Percentiles rank a stretch among this genome's conserved stretches.
phyloP scores from a whole-genome alignment of 345 rosid species.

The Citrus cavaleriei region DNA sequence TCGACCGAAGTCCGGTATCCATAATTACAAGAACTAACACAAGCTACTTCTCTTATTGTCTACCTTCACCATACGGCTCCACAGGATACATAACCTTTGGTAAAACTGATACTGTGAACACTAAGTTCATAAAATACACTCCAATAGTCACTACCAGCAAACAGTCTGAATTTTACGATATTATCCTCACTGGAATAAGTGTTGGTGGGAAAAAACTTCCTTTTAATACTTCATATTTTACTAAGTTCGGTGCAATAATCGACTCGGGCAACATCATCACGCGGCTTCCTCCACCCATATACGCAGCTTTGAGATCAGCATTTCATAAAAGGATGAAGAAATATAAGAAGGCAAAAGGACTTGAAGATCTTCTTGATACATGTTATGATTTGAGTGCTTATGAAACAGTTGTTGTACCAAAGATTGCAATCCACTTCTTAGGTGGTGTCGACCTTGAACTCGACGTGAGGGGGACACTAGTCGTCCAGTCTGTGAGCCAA shows the following conservation, averaged over 20 bases:
- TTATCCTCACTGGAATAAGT: constrained; percentile 13
- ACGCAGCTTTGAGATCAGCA: not conserved
- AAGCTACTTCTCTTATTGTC: constrained; percentile 29
- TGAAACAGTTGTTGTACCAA: too few species aligned
- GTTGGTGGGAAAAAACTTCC: constrained; percentile 12
- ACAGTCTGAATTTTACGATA: constrained; percentile 16
- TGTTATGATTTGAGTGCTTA: too few species aligned
- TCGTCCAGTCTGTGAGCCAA: not conserved
- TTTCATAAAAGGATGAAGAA: too few species aligned
- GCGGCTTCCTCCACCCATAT: constrained; percentile 1
- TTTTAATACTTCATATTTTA: not conserved
- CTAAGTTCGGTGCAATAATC: constrained; percentile 2
- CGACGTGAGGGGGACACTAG: constrained; percentile 9
- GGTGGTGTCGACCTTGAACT: constrained; percentile 12
- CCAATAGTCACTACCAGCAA: not conserved
- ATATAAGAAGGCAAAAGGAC: too few species aligned
- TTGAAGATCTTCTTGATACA: too few species aligned
- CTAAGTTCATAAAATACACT: too few species aligned
- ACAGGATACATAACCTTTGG: not conserved
- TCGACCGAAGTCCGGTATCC: too few species aligned
- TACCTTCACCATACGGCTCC: constrained; percentile 25
- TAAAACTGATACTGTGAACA: too few species aligned
- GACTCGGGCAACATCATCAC: constrained; percentile 30
- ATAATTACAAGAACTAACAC: too few species aligned
- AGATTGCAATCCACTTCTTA: constrained; percentile 2